Base-by-base conservation (phyloP, 163 green algal genomes). In the Picocystis sp. region DNA sequence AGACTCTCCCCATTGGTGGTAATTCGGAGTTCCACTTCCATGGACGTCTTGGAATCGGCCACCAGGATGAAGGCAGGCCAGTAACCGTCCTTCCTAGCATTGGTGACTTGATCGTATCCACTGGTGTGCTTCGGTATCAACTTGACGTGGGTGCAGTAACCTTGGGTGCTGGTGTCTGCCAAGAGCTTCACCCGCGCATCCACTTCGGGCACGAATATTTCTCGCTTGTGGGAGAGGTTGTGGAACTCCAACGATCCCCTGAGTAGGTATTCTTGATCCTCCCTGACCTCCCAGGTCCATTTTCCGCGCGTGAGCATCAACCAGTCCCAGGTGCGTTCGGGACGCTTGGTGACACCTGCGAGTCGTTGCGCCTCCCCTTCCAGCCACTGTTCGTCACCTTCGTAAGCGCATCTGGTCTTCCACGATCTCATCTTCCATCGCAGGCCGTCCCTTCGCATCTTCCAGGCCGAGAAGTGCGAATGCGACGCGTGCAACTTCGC, bases 171-270 rank as follows among this genome's bases (percentile, higher is more conserved):
- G 5, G 12, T 29, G 10, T 23, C 29, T 43, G 17, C 56, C 22
- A 66, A 45, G 22, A 66, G 43, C 55, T 25, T 47, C 56, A 41
- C 58, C 9, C 15, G 25, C 24, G 57, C 59, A 5, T 29, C 23
- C 45, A 68, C 55, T n/a, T 68, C 58, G 3, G 56, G 46, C 8
- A 68, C 52, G 50, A 68, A 68, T 11, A 68, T 35, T 41, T 68
- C 61, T 22, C 45, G 12, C 54, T 19, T 52, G 11, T 34, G 24
- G 6, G 33, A 45, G 21, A 45, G n/a, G 57, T 68, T 68, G 38
- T 60, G 56, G n/a, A 67, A 68, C 35, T 24, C 24, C 56, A 66
- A 42, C 8, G 1, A 5, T 10, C 59, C 59, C 11, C 22, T 17
- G 19, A 68, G 56, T 11, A 54, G 54, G 13, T 65, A 55, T 19